Base-by-base conservation (phyloP, 208 protist genomes). In the Leishmania arabica region DNA sequence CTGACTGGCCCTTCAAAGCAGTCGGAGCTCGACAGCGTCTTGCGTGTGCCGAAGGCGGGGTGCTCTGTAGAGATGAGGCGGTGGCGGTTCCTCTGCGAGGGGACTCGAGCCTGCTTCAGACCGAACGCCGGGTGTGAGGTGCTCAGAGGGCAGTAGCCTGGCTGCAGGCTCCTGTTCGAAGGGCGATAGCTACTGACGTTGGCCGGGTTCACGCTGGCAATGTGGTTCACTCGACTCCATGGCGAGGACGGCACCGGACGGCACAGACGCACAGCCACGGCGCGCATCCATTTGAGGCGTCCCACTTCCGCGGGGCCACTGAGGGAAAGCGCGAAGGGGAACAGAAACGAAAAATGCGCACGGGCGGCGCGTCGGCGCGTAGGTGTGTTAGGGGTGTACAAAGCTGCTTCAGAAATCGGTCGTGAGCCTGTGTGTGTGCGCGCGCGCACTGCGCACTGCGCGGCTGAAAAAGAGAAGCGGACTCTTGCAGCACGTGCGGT, bases 51-150 rank as follows among this genome's bases (percentile, higher is more conserved):
- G 72, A 97, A 97, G 31, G 85, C 88, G 3, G 91, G 91, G 80
- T 97, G 93, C 62, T 94, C 90, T 1, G 89, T 95, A 19, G 91
- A 91, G 53, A 97, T 86, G 37, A 92, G 84, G 11, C 66, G 65
- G 37, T 78, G 78, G 34, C 72, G 71, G 56, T 66, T 68, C 40
- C 47, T 45, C 47, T 85, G 76, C 8, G 84, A 84, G 13, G 80
- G 60, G n/a, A 91, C 83, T 21, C 78, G 83, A 8, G 83, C 92
- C 68, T 93, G 89, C 68, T 91, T 88, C 62, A 93, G 89, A 3
- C 93, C 93, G 80, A 97, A 97, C 37, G 85, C 86, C 0, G 91
- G 88, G 84, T 97, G 93, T 40, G 78, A 83, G 31, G 91, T 94
- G 79, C 79, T 86, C 9, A 97, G 89, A 0, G 90, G 88, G 11